Evolutionary conservation across 768 basidiomycete species (phyloP).

Genomic region (Tylopilus cervinicoccineus): DNA sequence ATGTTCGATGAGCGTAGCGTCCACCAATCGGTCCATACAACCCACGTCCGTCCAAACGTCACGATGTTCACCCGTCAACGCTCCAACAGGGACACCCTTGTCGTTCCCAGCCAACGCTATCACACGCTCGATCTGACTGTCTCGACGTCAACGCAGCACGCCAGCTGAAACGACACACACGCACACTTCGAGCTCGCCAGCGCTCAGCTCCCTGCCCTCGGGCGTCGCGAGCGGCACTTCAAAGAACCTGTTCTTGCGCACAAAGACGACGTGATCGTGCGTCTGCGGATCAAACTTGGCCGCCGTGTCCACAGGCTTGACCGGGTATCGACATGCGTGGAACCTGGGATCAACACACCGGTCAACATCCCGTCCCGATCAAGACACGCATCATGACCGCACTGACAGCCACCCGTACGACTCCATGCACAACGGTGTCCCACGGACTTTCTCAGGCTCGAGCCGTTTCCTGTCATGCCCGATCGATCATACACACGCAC

Average conservation of each 20-base stretch:
- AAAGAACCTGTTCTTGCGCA: slow-evolving; percentile 91
- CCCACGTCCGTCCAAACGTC: slow-evolving; percentile 86
- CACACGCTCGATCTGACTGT: slow-evolving; percentile 64
- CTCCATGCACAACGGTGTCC: slow-evolving; percentile 79
- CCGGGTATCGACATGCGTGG: slow-evolving; percentile 88
- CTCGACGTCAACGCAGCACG: background rate
- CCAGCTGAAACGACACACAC: slow-evolving; percentile 10
- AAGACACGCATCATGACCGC: background rate
- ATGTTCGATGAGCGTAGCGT: background rate
- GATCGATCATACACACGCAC: background rate
- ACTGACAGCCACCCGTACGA: slow-evolving; percentile 92
- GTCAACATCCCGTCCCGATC: background rate
- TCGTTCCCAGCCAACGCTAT: slow-evolving; percentile 56
- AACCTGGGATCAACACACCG: slow-evolving; percentile 46
- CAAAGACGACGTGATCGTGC: slow-evolving; percentile 86
- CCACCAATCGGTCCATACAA: slow-evolving; percentile 34
- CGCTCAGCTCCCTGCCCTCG: slow-evolving; percentile 67
- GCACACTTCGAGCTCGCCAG: slow-evolving; percentile 76
- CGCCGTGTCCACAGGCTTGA: slow-evolving; percentile 78
- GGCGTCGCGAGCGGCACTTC: slow-evolving; percentile 66
- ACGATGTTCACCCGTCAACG: slow-evolving; percentile 83
- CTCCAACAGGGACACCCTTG: slow-evolving; percentile 59
- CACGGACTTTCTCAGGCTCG: slow-evolving; percentile 83
- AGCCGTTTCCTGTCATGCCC: slow-evolving; percentile 52
- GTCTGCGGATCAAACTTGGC: slow-evolving; percentile 67